Conservation (phyloP, 1,284 basidiomycete species). For the Heterobasidion occidentale region DNA sequence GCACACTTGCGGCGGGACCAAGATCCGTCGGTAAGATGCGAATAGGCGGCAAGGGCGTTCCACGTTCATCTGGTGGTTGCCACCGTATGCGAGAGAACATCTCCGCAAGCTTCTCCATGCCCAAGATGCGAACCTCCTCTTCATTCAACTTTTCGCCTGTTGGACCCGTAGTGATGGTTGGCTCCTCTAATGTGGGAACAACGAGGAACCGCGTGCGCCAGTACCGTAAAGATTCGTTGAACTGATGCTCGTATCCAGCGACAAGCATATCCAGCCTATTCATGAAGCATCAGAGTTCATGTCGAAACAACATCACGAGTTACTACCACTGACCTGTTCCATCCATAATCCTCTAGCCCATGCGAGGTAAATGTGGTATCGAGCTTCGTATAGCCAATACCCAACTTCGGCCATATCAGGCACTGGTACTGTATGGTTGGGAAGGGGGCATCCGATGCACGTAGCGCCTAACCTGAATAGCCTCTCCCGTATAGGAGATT, state of each 20-base stretch:
- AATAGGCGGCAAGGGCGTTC: slow-evolving; percentile 41
- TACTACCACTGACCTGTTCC: slow-evolving; percentile 55
- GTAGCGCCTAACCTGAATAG: slow-evolving; percentile 85
- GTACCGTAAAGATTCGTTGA: slow-evolving; percentile 79
- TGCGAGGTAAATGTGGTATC: slow-evolving; percentile 73
- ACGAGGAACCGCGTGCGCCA: slow-evolving; percentile 96
- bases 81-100: slow-evolving; percentile 79
- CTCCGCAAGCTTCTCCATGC: slow-evolving; percentile 89
- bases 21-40: slow-evolving; percentile 77
- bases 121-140: slow-evolving; percentile 83
- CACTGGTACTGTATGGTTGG: slow-evolving; percentile 73
- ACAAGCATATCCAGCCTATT: slow-evolving; percentile 72
- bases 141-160: slow-evolving; percentile 71
- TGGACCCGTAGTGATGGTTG: slow-evolving; percentile 47
- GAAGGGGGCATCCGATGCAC: slow-evolving; percentile 67
- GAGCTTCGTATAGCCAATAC: slow-evolving; percentile 80
- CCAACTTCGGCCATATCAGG: slow-evolving; percentile 89
- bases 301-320: neutral
- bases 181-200: slow-evolving; percentile 72
- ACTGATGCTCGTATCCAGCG: slow-evolving; percentile 77
- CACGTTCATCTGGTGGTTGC: slow-evolving; percentile 57
- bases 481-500: slow-evolving; percentile 81
- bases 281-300: neutral
- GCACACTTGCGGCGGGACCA: slow-evolving; percentile 68
- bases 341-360: slow-evolving; percentile 73